phyloP scores from a whole-genome alignment of 441 rosid species.

The Biscutella auriculata region DNA sequence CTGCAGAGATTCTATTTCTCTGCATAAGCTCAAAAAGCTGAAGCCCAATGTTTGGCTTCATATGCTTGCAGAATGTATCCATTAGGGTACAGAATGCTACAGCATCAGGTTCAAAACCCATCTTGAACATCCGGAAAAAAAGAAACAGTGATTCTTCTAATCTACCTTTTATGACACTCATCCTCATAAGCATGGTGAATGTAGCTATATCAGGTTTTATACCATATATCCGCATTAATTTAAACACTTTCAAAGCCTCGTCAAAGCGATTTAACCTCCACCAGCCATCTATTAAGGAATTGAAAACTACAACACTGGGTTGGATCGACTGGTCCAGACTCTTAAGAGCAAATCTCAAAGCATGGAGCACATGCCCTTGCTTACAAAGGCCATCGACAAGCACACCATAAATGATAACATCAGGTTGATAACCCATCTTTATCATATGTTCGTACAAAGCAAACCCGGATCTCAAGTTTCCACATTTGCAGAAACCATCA shows the following conservation, averaged over 20 bases:
- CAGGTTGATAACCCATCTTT: conserved; percentile 22
- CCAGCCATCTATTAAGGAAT: conserved; percentile 34
- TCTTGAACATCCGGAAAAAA: conserved; percentile 30
- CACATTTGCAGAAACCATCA: conserved; percentile 34
- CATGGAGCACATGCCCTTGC: conserved; percentile 27
- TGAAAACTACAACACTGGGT: conserved; percentile 27
- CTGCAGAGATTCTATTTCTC: conserved; percentile 16
- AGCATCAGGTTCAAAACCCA: conserved; percentile 28
- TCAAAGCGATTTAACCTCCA: conserved; percentile 22
- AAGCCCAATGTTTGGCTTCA: conserved; percentile 25
- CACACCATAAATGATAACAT: conserved; percentile 23
- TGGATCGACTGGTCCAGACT: conserved; percentile 9
- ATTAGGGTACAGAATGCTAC: conserved; percentile 28
- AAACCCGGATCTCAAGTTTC: conserved; percentile 28
- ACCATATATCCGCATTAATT: conserved; percentile 10
- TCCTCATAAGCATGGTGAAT: conserved; percentile 25
- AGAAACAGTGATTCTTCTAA: conserved; percentile 20
- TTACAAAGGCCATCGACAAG: conserved; percentile 37
- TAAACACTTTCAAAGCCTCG: conserved; percentile 22
- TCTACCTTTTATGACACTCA: conserved; percentile 11
- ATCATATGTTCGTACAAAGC: conserved; percentile 24
- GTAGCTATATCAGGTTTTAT: conserved; percentile 27
- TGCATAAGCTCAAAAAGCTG: conserved; percentile 30
- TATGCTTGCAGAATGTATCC: conserved; percentile 26
- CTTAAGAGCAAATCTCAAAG: conserved; percentile 28